These are phyloP conservation scores for Solanum hybrid DNA, from an alignment of 305 asterid genomes.

Conservation along the genomic window DNA sequence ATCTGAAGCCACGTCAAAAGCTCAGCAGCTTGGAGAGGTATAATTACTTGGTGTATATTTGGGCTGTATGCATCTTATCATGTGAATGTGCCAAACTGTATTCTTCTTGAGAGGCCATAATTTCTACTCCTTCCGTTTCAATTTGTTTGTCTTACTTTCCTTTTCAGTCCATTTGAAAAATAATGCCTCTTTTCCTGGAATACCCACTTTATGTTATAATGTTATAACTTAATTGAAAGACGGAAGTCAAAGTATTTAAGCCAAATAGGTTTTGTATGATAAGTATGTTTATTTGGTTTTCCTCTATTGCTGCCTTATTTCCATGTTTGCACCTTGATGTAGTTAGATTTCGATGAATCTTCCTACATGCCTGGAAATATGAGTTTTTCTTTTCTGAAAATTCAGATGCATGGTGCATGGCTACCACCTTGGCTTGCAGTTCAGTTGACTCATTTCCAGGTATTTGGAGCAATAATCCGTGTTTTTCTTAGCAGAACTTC, in stretches of 20 bases:
- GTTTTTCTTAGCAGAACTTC: not conserved
- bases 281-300: not conserved
- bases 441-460: constrained; percentile 48
- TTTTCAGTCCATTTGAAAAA: not conserved
- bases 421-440: constrained; percentile 87
- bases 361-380: not conserved
- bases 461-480: constrained; percentile 10
- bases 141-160: not conserved
- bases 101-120: not conserved
- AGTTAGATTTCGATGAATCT: not conserved
- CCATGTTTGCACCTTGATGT: not conserved
- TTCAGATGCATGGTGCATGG: constrained; percentile 85
- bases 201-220: not conserved
- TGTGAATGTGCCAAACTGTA: not conserved
- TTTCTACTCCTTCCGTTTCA: not conserved
- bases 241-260: not conserved
- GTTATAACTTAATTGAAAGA: not conserved
- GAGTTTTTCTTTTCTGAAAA: not conserved
- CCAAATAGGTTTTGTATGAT: not conserved
- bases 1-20: constrained; percentile 54
- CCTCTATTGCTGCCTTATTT: not conserved
- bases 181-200: not conserved
- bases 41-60: not conserved
- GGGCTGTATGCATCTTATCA: not conserved
- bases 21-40: constrained; percentile 72